Base-by-base conservation (phyloP, 768 basidiomycete genomes). In the Termitomyces sp. region DNA sequence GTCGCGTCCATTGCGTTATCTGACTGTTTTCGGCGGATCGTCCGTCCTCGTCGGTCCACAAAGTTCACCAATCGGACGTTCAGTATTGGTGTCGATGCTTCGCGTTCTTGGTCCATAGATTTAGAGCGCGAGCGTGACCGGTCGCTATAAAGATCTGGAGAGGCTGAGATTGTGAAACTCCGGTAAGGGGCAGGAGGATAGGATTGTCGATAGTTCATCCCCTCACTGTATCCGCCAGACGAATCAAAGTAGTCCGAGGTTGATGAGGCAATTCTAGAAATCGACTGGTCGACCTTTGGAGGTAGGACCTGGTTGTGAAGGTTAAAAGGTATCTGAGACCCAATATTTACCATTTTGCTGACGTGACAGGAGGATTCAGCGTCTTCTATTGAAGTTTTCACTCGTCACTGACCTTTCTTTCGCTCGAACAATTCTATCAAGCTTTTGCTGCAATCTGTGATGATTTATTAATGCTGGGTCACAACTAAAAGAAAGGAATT, bases 261-360 rank as follows among this genome's bases (percentile, higher is more conserved):
- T 27, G 65, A 58, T 22, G 74, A 70, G 16, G 66, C 55, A 11
- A 70, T 72, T 34, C 69, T 66, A 27, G 74, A 73, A 4, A 65
- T 55, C 16, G 73, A 69, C 13, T 68, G 67, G 11, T 66, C 65
- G 12, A 62, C 60, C 9, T 70, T 65, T 4, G 68, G 60, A 18
- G 67, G 67, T 30, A 71, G 54, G 15, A 69, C 61, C 54, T 70
- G 70, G 54, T 74, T 75, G 67, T 81, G 80, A 60, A 87, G 74
- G 65, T 84, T 82, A 72, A 88, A 88, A 0, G 86, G 86, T 30
- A 82, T 74, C 24, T 76, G 78, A 2, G 83, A 80, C 57, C 79
- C 79, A 15, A 88, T 79, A 57, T 87, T 87, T 62, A 88, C 86
- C 87, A 88, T 88, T 78, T 82, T 86, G 34, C 86, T 88, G 41